These are phyloP conservation scores for Yarrowia sp. DNA, from an alignment of 805 yeast species.

Conservation along the genomic window DNA sequence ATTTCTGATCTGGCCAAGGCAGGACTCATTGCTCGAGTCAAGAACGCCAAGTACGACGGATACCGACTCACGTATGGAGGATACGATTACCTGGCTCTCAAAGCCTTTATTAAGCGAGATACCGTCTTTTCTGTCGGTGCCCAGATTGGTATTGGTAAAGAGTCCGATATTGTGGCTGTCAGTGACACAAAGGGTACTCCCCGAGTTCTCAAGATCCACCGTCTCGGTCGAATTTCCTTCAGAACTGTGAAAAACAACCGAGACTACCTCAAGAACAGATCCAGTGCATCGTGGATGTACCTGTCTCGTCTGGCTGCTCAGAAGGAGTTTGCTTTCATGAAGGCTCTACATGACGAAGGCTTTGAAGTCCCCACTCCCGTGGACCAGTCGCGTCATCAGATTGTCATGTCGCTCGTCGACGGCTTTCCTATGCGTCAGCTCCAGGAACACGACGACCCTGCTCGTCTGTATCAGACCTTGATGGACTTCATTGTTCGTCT, in stretches of 20 bases:
- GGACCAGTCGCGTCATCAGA: slow-evolving; percentile 89
- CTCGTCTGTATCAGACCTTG: slow-evolving; percentile 77
- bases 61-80: slow-evolving; percentile 88
- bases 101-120: slow-evolving; percentile 77
- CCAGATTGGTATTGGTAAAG: slow-evolving; percentile 57
- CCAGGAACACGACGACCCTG: slow-evolving; percentile 70
- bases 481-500: slow-evolving; percentile 86
- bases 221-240: slow-evolving; percentile 93
- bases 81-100: slow-evolving; percentile 89
- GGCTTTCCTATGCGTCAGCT: slow-evolving; percentile 92
- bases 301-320: slow-evolving; percentile 88
- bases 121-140: slow-evolving; percentile 76
- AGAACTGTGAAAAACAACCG: slow-evolving; percentile 91
- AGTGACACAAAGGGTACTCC: slow-evolving; percentile 56
- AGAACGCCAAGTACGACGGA: slow-evolving; percentile 96
- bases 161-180: slow-evolving; percentile 90
- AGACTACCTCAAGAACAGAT: slow-evolving; percentile 78
- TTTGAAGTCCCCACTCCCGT: slow-evolving; percentile 88
- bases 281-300: slow-evolving; percentile 90
- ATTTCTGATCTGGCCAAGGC: slow-evolving; percentile 88
- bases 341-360: slow-evolving; percentile 71
- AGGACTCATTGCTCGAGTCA: slow-evolving; percentile 73
- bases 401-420: slow-evolving; percentile 86
- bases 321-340: slow-evolving; percentile 90
- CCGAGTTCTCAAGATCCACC: slow-evolving; percentile 84